A percentile compares a stretch with the other conserved stretches of the same genome.
Evolutionary conservation across 2,329 filamentous ascomycete genomes (phyloP).

Genomic region (Phaeomoniella chlamydospora): DNA sequence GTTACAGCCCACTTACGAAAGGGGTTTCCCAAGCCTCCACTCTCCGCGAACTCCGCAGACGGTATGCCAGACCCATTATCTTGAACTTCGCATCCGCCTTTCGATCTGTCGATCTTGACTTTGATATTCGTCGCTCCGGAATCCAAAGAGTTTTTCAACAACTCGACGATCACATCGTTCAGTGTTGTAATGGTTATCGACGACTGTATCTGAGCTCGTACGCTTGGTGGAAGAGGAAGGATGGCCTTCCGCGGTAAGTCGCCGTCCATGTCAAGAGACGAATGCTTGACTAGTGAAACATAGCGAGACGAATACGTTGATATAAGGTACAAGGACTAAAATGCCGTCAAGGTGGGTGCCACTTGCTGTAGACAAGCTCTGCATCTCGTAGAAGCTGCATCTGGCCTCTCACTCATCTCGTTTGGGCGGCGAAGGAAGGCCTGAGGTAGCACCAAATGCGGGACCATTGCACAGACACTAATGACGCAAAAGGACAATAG

Average conservation of each 20-base stretch:
- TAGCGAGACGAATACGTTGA: too few relatives aligned
- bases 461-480: too few relatives aligned
- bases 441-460: too few relatives aligned
- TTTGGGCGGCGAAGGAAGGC: too few relatives aligned
- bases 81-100: constrained; percentile 65
- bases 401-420: too few relatives aligned
- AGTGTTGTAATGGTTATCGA: constrained; percentile 67
- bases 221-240: constrained; percentile 52
- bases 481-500: too few relatives aligned
- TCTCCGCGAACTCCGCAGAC: constrained; percentile 54
- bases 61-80: constrained; percentile 73
- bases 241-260: too few relatives aligned
- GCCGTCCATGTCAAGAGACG: too few relatives aligned
- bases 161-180: constrained; percentile 53
- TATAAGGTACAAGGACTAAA: too few relatives aligned
- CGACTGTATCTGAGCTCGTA: constrained; percentile 68
- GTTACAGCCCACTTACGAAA: constrained; percentile 44
- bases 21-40: constrained; percentile 57
- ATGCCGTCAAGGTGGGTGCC: background rate
- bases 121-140: constrained; percentile 55
- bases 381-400: too few relatives aligned
- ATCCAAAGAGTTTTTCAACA: constrained; percentile 77
- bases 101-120: constrained; percentile 57
- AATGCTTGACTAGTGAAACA: too few relatives aligned
- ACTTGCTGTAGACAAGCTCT: too few relatives aligned